A percentile compares a stretch with the other conserved stretches of the same genome.
These are phyloP conservation scores for Fusarium sp. DNA, from an alignment of 2,329 filamentous ascomycete species.

Conservation along the genomic window DNA sequence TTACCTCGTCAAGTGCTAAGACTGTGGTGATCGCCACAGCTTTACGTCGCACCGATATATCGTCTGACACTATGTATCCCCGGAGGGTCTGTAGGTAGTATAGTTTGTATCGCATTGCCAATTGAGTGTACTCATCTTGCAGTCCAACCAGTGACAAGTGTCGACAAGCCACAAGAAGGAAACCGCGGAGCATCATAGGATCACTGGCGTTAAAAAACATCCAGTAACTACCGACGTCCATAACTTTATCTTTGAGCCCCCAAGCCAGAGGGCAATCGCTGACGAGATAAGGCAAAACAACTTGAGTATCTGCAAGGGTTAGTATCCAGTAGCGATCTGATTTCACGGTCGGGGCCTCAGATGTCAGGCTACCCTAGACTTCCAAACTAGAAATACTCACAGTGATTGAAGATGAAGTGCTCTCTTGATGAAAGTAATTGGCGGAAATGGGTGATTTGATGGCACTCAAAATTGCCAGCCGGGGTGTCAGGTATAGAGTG, in stretches of 20 bases:
- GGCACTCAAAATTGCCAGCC: not conserved
- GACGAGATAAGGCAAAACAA: conserved; percentile 4
- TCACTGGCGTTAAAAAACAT: conserved; percentile 15
- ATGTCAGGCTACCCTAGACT: not conserved
- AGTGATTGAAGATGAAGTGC: conserved; percentile 10
- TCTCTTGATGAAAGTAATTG: not conserved
- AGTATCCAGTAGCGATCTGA: not conserved
- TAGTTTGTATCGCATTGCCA: conserved; percentile 10
- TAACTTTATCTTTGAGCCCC: not conserved
- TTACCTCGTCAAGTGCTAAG: conserved; percentile 17
- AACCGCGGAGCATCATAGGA: not conserved
- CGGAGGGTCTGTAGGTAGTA: not conserved
- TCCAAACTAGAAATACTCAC: not conserved
- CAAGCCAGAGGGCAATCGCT: not conserved
- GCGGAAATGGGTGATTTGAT: not conserved
- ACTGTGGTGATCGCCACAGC: conserved; percentile 14
- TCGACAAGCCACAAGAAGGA: conserved; percentile 7
- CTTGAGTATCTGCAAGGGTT: conserved; percentile 5
- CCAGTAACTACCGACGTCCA: conserved; percentile 11
- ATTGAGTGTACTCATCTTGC: not conserved
- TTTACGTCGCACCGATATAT: not conserved
- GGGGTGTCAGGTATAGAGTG: not conserved
- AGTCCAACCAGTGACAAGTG: conserved; percentile 5
- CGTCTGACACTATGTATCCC: not conserved
- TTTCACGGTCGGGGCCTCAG: rapidly evolving